These are phyloP conservation scores for Vanilla planifolia DNA, from an alignment of 106 monocot species.

Conservation along the genomic window DNA sequence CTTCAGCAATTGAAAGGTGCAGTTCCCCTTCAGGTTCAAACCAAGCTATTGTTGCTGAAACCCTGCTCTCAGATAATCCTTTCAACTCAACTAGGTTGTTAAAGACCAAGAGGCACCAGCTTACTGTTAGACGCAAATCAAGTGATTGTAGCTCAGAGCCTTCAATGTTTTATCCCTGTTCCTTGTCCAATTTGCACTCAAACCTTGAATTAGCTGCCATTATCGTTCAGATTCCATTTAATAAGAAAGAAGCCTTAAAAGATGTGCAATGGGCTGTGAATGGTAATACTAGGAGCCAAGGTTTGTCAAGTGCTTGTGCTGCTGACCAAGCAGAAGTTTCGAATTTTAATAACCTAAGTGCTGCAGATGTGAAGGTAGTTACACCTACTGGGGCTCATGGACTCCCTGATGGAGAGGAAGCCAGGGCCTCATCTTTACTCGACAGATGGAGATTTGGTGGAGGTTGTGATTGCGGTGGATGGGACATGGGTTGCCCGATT, in stretches of 20 bases:
- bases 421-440: conserved; percentile 65
- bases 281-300: not conserved
- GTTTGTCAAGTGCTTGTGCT: conserved; percentile 1
- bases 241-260: conserved; percentile 27
- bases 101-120: conserved; percentile 12
- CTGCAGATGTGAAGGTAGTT: conserved; percentile 46
- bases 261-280: conserved; percentile 11
- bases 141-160: conserved; percentile 20
- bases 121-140: conserved; percentile 11
- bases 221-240: conserved; percentile 52
- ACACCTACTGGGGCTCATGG: conserved; percentile 65
- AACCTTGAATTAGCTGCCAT: conserved; percentile 59
- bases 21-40: conserved; percentile 15
- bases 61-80: conserved; percentile 8
- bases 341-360: conserved; percentile 3
- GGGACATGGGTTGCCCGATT: conserved; percentile 95
- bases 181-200: conserved; percentile 37
- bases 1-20: conserved; percentile 19
- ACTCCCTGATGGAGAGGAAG: conserved; percentile 42
- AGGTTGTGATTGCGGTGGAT: conserved; percentile 94
- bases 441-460: conserved; percentile 88
- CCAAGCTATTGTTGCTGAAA: conserved; percentile 17
- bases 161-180: conserved; percentile 50
- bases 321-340: not conserved
- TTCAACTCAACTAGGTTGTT: conserved; percentile 8